Evolutionary conservation across 2,329 filamentous ascomycete species (phyloP).

Genomic region (Neonectria ditissima): DNA sequence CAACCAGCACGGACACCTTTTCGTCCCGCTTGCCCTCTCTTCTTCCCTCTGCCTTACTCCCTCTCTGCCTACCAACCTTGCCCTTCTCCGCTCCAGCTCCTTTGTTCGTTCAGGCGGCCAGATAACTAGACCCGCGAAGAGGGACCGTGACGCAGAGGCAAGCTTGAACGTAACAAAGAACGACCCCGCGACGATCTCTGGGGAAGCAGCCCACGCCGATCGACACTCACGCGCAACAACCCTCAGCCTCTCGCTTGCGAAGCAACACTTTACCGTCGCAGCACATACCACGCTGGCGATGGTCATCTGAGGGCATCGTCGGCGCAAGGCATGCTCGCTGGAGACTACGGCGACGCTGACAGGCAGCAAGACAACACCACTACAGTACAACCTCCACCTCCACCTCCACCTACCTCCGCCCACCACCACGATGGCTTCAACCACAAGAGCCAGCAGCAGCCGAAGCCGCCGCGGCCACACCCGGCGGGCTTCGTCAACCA

Average conservation of each 20-base stretch:
- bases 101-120: conserved; percentile 9
- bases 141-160: conserved; percentile 12
- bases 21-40: conserved; percentile 1
- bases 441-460: conserved; percentile 8
- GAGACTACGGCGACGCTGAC: conserved; percentile 18
- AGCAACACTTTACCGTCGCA: conserved; percentile 2
- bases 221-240: conserved; percentile 5
- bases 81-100: background rate
- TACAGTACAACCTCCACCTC: background rate
- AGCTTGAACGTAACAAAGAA: background rate
- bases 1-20: conserved; percentile 17
- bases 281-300: conserved; percentile 17
- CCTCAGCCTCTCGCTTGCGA: background rate
- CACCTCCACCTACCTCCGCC: background rate
- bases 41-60: conserved; percentile 13
- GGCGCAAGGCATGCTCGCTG: conserved; percentile 25
- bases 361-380: conserved; percentile 1
- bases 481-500: conserved; percentile 19
- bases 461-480: conserved; percentile 19
- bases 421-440: conserved; percentile 14
- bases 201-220: conserved; percentile 4
- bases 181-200: background rate
- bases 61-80: conserved; percentile 8
- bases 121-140: conserved; percentile 15
- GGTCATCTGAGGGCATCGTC: conserved; percentile 29